Percentiles rank a stretch among this genome's conserved stretches.
Evolutionary conservation across 1,284 basidiomycete species (phyloP).

Genomic region (Cystobasidium pallidum): DNA sequence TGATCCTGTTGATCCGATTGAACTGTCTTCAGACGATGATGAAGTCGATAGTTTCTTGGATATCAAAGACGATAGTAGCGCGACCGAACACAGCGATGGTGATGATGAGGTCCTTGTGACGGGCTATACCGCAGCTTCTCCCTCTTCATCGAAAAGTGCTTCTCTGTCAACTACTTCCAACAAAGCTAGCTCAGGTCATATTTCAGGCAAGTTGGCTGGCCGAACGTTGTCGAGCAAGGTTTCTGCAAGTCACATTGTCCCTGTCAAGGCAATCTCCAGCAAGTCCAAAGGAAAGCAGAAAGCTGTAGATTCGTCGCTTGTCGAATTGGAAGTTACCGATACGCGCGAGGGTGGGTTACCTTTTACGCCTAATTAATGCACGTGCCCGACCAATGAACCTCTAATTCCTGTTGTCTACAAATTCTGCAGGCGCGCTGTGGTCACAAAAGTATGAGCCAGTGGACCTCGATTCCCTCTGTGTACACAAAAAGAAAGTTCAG

Average conservation of each 20-base stretch:
- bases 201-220: not conserved
- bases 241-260: not conserved
- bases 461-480: slow-evolving; percentile 63
- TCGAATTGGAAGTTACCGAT: slow-evolving; percentile 34
- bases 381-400: not conserved
- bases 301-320: slow-evolving; percentile 28
- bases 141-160: slow-evolving; percentile 3
- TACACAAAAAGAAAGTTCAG: slow-evolving; percentile 83
- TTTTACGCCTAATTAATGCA: not conserved
- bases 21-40: slow-evolving; percentile 30
- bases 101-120: slow-evolving; percentile 29
- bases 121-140: slow-evolving; percentile 5
- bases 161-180: not conserved
- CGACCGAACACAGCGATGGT: slow-evolving; percentile 17
- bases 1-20: slow-evolving; percentile 34
- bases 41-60: slow-evolving; percentile 22
- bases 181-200: slow-evolving; percentile 1
- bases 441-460: slow-evolving; percentile 42
- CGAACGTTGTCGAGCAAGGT: not conserved
- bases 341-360: slow-evolving; percentile 19
- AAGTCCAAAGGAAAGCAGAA: slow-evolving; percentile 39
- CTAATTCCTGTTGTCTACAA: not conserved
- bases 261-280: not conserved
- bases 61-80: slow-evolving; percentile 6
- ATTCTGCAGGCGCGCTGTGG: slow-evolving; percentile 27